Conservation (phyloP, 768 basidiomycete genomes). For the Russula griseocarnosa region DNA sequence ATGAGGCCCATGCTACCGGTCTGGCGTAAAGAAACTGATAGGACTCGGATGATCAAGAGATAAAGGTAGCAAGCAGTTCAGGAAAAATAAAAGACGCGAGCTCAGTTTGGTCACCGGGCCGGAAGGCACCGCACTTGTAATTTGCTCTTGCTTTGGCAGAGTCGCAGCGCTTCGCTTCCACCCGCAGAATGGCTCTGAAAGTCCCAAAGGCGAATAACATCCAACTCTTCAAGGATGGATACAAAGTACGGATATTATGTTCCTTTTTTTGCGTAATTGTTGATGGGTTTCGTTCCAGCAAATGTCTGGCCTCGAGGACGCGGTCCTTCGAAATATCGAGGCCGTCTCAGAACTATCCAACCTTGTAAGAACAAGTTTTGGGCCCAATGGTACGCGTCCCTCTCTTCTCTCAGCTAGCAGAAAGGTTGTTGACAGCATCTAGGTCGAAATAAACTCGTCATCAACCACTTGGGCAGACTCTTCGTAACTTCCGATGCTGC, state of each 20-base stretch:
- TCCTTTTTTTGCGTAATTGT: neutral
- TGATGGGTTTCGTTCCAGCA: slow-evolving; percentile 42
- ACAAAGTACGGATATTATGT: slow-evolving; percentile 59
- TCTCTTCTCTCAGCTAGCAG: neutral
- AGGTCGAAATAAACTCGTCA: slow-evolving; percentile 96
- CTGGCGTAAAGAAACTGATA: neutral
- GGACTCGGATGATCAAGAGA: neutral
- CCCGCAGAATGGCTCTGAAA: slow-evolving; percentile 74
- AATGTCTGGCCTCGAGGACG: slow-evolving; percentile 89
- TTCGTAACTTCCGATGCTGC: slow-evolving; percentile 99
- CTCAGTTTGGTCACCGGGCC: neutral
- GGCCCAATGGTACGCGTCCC: slow-evolving; percentile 76
- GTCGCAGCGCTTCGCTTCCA: neutral
- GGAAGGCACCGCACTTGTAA: neutral
- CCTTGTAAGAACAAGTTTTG: slow-evolving; percentile 94
- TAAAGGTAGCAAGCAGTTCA: too few species aligned
- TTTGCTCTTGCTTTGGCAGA: neutral
- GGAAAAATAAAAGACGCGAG: too few species aligned
- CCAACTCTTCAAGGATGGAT: slow-evolving; percentile 96
- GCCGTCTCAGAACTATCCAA: slow-evolving; percentile 94
- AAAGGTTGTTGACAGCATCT: neutral
- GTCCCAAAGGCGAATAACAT: slow-evolving; percentile 85
- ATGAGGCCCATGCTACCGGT: neutral
- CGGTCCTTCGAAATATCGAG: slow-evolving; percentile 93
- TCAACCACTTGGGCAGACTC: slow-evolving; percentile 92